Percentiles rank a stretch among this genome's conserved stretches.
These are phyloP conservation scores for Ascoidea tarda DNA, from an alignment of 805 yeast genomes.

Conservation along the genomic window DNA sequence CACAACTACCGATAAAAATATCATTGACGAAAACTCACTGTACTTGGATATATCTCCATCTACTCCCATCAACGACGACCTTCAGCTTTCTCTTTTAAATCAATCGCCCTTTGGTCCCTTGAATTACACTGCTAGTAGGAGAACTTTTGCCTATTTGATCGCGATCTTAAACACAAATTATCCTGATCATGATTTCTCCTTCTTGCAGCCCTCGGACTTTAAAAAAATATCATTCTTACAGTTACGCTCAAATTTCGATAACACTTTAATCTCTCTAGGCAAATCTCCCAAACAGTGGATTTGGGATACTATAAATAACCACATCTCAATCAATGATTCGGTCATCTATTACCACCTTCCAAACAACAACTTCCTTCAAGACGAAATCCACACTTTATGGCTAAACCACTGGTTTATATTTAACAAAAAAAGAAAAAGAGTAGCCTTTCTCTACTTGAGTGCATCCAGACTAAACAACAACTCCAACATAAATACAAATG, in stretches of 20 bases:
- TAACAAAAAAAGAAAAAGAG: constrained; percentile 84
- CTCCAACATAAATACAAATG: constrained; percentile 1
- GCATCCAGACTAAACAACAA: constrained; percentile 22
- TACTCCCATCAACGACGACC: too few relatives aligned
- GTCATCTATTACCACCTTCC: constrained; percentile 23
- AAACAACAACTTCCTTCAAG: constrained; percentile 49
- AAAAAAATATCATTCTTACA: constrained; percentile 33
- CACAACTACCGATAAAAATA: not conserved
- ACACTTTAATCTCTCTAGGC: constrained; percentile 56
- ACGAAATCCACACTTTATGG: constrained; percentile 51
- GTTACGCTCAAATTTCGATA: constrained; percentile 57
- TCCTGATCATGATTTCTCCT: constrained; percentile 91
- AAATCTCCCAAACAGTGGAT: constrained; percentile 48
- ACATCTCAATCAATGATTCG: constrained; percentile 51
- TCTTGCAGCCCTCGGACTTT: constrained; percentile 70
- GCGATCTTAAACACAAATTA: constrained; percentile 84
- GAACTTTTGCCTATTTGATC: constrained; percentile 80
- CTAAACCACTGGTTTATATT: constrained; percentile 81
- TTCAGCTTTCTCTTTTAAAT: not conserved
- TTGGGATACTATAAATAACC: constrained; percentile 80
- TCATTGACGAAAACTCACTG: too few relatives aligned
- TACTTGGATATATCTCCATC: too few relatives aligned
- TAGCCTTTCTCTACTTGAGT: constrained; percentile 68
- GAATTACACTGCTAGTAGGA: constrained; percentile 70
- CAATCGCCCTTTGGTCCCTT: constrained; percentile 84